Conservation (phyloP, 2,329 filamentous ascomycete species). For the Huntiella omanensis region DNA sequence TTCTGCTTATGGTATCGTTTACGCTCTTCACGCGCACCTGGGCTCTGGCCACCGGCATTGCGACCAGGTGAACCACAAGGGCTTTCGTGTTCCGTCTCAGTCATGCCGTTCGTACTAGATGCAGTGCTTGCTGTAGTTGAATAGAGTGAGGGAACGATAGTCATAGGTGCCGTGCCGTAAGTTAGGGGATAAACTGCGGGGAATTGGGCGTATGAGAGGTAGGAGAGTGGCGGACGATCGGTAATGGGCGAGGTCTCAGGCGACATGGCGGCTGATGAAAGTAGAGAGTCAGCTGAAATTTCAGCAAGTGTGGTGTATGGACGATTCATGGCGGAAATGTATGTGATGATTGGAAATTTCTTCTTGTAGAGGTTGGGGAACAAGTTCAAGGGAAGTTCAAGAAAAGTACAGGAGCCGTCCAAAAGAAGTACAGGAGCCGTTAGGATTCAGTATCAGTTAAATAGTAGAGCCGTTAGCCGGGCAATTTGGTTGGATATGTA, state of each 20-base stretch:
- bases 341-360: background rate
- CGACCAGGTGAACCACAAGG: constrained; percentile 1
- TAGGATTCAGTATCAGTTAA: too few species aligned
- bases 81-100: background rate
- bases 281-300: background rate
- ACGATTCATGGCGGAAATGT: constrained; percentile 6
- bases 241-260: constrained; percentile 6
- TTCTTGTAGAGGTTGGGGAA: background rate
- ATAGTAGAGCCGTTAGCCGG: background rate
- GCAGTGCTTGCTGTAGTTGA: background rate
- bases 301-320: constrained; percentile 4
- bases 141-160: background rate
- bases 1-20: constrained; percentile 50
- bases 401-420: too few species aligned
- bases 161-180: background rate
- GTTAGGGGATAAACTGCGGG: background rate
- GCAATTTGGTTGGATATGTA: background rate
- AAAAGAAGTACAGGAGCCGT: background rate
- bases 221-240: constrained; percentile 3
- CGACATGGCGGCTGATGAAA: background rate
- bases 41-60: constrained; percentile 2
- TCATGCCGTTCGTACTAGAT: background rate
- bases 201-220: constrained; percentile 2
- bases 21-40: constrained; percentile 1
- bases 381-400: background rate